phyloP scores from a whole-genome alignment of 106 monocot species.

The Allium cepa region DNA sequence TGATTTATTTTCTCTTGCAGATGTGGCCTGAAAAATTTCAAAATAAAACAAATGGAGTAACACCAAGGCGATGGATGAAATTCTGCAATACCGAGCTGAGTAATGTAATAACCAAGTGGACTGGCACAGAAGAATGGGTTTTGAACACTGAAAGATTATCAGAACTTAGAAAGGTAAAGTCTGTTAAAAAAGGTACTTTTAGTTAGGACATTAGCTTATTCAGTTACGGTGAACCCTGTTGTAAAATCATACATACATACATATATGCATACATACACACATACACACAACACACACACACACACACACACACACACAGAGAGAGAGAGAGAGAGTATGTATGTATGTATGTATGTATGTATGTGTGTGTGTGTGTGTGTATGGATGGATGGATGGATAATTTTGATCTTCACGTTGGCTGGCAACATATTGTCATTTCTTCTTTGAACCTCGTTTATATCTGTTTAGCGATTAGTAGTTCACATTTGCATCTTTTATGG shows the following conservation, averaged over 20 bases:
- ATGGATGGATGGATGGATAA: not conserved
- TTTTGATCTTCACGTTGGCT: not conserved
- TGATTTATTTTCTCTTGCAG: conserved; percentile 22
- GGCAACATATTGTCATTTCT: too few relatives aligned
- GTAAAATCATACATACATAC: too few relatives aligned
- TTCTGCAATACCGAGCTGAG: conserved; percentile 96
- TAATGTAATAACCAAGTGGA: conserved; percentile 82
- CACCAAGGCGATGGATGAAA: conserved; percentile 89
- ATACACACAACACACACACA: too few relatives aligned
- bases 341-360: not conserved
- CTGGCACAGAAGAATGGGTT: conserved; percentile 86
- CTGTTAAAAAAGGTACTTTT: not conserved
- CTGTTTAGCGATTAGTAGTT: too few relatives aligned
- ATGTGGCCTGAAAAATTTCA: conserved; percentile 93
- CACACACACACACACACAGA: too few relatives aligned
- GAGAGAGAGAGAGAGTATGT: too few relatives aligned
- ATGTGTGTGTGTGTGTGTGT: not conserved
- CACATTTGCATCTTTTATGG: too few relatives aligned
- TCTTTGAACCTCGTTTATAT: too few relatives aligned
- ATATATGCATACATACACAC: too few relatives aligned
- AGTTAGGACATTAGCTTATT: not conserved
- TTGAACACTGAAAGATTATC: conserved; percentile 72
- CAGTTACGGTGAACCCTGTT: not conserved
- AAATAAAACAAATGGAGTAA: conserved; percentile 96
- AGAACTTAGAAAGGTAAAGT: conserved; percentile 71